Evolutionary conservation across 73 alveolate species (phyloP).

Genomic region (Breviolum minutum): DNA sequence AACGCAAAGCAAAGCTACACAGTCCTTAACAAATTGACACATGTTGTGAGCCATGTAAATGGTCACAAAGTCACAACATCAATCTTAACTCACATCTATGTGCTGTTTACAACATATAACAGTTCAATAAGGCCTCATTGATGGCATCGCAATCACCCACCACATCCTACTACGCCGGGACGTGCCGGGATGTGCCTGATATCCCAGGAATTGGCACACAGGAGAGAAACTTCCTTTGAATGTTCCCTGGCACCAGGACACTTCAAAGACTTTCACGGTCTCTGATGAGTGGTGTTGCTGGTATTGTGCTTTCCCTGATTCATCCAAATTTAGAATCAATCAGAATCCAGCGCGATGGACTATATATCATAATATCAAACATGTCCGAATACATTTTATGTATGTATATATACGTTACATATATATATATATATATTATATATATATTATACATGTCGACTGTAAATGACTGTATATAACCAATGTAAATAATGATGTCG

Average conservation of each 20-base stretch:
- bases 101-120: no score
- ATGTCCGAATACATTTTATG: not conserved
- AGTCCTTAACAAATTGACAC: no score
- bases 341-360: not conserved
- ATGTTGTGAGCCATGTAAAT: not conserved
- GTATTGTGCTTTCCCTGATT: not conserved
- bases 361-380: not conserved
- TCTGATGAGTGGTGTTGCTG: not conserved
- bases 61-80: not conserved
- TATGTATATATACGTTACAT: no score
- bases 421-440: no score
- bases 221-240: constrained; percentile 98
- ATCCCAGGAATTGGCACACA: constrained; percentile 99
- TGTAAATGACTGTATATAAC: no score
- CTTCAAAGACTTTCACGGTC: not conserved
- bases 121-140: no score
- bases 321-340: not conserved
- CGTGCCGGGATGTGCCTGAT: constrained; percentile 98
- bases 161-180: not conserved
- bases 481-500: no score
- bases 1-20: not conserved
- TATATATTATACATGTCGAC: no score
- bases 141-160: not conserved
- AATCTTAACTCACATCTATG: not conserved
- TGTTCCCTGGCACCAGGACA: constrained; percentile 89